phyloP scores from a whole-genome alignment of 768 basidiomycete genomes.

The Lyophyllum shimeji region DNA sequence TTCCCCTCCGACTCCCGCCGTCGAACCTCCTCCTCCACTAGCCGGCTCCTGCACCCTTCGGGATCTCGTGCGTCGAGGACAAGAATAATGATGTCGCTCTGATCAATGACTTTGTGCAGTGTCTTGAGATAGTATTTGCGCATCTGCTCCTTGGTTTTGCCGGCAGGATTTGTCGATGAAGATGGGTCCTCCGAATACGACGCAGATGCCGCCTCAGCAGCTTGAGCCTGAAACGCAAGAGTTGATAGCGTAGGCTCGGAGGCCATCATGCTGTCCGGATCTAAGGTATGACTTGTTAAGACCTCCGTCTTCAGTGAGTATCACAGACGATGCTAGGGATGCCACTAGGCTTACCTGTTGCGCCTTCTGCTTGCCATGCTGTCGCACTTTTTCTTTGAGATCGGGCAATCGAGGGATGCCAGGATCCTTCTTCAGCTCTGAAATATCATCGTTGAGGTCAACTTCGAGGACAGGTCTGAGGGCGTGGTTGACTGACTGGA shows the following conservation, averaged over 20 bases:
- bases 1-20: constrained; percentile 87
- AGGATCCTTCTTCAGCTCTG: constrained; percentile 87
- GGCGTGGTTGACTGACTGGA: constrained; percentile 32
- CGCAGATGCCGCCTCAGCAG: constrained; percentile 27
- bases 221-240: constrained; percentile 51
- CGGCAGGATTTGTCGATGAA: constrained; percentile 26
- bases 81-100: constrained; percentile 87
- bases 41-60: constrained; percentile 85
- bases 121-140: constrained; percentile 75
- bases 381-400: constrained; percentile 56
- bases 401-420: constrained; percentile 83
- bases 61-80: constrained; percentile 95
- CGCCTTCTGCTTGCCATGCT: constrained; percentile 48
- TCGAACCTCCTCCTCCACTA: constrained; percentile 93
- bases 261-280: constrained; percentile 69
- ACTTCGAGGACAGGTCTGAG: neutral
- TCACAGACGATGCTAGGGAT: neutral
- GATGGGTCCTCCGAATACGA: constrained; percentile 27
- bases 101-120: constrained; percentile 89
- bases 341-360: constrained; percentile 33
- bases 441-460: neutral
- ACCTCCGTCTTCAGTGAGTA: constrained; percentile 6
- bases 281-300: constrained; percentile 27
- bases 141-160: constrained; percentile 67
- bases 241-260: constrained; percentile 63